Evolutionary conservation across 1,139 yeast species (phyloP).

Genomic region (Schizosaccharomyces versatilis): DNA sequence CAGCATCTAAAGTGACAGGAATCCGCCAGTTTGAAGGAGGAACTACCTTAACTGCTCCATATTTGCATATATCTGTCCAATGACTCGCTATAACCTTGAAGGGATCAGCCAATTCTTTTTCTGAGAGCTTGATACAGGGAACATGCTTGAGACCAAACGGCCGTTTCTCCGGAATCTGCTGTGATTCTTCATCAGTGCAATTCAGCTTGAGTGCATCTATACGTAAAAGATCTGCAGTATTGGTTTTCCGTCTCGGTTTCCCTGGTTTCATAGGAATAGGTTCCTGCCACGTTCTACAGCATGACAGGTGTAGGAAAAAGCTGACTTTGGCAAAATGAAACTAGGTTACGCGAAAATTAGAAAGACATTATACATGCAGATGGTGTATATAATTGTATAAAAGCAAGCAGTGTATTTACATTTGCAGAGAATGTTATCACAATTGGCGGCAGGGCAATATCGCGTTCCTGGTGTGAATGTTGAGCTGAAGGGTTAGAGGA

Average conservation of each 20-base stretch:
- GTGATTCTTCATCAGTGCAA: background rate
- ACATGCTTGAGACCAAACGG: background rate
- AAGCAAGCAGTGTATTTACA: too few species aligned
- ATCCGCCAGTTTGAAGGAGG: constrained; percentile 28
- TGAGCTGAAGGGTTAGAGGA: too few species aligned
- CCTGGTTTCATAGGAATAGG: constrained; percentile 1
- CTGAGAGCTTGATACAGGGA: background rate
- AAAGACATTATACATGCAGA: too few species aligned
- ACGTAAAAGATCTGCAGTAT: background rate
- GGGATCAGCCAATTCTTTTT: background rate
- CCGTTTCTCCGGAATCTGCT: background rate
- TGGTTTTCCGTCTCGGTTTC: background rate
- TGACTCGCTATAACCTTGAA: background rate
- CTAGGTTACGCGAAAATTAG: too few species aligned
- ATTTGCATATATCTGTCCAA: constrained; percentile 14
- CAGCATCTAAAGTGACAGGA: constrained; percentile 28
- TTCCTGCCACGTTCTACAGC: background rate
- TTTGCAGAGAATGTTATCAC: too few species aligned
- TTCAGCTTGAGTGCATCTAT: background rate
- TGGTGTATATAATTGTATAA: too few species aligned
- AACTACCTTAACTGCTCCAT: constrained; percentile 54
- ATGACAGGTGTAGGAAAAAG: background rate
- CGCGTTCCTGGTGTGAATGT: too few species aligned
- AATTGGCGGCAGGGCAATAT: too few species aligned
- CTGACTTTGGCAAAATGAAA: too few species aligned